Percentiles rank a stretch among this genome's conserved stretches.
Evolutionary conservation across 257 asterid genomes (phyloP).

Genomic region (Gentiana dahurica): DNA sequence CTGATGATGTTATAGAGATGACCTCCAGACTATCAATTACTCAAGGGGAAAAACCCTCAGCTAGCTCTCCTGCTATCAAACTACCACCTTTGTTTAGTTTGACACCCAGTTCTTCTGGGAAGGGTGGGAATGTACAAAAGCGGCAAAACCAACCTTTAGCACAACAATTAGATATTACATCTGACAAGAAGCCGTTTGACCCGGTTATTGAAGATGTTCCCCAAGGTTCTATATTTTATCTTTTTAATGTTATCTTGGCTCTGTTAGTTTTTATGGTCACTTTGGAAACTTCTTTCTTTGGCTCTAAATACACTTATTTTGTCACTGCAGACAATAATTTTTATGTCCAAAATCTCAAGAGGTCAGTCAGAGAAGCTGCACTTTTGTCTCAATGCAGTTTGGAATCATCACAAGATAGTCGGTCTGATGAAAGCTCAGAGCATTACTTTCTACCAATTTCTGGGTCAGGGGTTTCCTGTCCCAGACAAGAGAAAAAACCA

Average conservation of each 20-base stretch:
- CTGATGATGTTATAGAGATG: slow-evolving; percentile 62
- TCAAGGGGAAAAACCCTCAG: slow-evolving; percentile 71
- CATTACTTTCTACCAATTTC: slow-evolving; percentile 82
- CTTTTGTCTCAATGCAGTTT: slow-evolving; percentile 43
- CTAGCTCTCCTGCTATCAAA: slow-evolving; percentile 73
- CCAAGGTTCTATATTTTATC: slow-evolving; percentile 40
- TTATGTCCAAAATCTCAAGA: slow-evolving; percentile 71
- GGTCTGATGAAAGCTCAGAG: slow-evolving; percentile 77
- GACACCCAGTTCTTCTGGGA: slow-evolving; percentile 76
- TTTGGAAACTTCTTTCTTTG: background rate
- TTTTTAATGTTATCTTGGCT: background rate
- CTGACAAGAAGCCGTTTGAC: slow-evolving; percentile 42
- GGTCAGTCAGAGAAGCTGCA: slow-evolving; percentile 96
- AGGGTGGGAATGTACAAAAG: slow-evolving; percentile 68
- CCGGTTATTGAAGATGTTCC: slow-evolving; percentile 38
- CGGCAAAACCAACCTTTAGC: slow-evolving; percentile 44
- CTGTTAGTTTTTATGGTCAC: background rate
- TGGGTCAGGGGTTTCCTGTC: slow-evolving; percentile 53
- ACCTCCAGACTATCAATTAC: slow-evolving; percentile 63
- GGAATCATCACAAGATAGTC: slow-evolving; percentile 74
- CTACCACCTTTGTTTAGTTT: slow-evolving; percentile 94
- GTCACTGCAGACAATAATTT: slow-evolving; percentile 52
- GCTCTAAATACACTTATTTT: slow-evolving; percentile 1
- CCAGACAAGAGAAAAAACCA: slow-evolving; percentile 44
- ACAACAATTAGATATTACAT: slow-evolving; percentile 36